Evolutionary conservation across 495 filamentous ascomycete genomes (phyloP).

Genomic region (Neohortaea acidophila): DNA sequence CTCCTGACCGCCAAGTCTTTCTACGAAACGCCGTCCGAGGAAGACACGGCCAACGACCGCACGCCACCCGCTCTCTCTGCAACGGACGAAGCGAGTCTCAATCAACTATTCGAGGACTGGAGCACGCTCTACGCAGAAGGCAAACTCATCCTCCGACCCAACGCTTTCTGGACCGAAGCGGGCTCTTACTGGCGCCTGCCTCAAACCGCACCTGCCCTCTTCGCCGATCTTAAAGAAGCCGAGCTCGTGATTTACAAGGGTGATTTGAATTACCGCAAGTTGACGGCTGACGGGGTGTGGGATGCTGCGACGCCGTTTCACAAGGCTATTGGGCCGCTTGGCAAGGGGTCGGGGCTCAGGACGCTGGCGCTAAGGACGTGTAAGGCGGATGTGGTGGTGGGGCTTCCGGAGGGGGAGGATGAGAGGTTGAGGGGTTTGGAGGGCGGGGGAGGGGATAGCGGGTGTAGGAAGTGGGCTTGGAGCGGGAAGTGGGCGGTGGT

Average conservation of each 20-base stretch:
- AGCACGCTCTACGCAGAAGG: constrained; percentile 63
- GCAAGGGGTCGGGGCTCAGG: constrained; percentile 63
- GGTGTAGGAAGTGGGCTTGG: constrained; percentile 87
- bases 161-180: constrained; percentile 76
- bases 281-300: constrained; percentile 84
- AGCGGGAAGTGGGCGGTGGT: constrained; percentile 93
- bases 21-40: constrained; percentile 52
- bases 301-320: constrained; percentile 74
- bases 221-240: constrained; percentile 62
- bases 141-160: constrained; percentile 61
- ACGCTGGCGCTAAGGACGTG: constrained; percentile 78
- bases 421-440: constrained; percentile 56
- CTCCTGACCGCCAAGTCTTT: constrained; percentile 61
- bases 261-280: constrained; percentile 87
- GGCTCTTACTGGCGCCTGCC: constrained; percentile 81
- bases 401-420: constrained; percentile 62
- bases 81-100: constrained; percentile 48
- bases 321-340: constrained; percentile 74
- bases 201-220: constrained; percentile 44
- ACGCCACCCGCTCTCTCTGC: constrained; percentile 45
- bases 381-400: constrained; percentile 92
- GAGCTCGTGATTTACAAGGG: constrained; percentile 96
- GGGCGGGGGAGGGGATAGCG: constrained; percentile 50
- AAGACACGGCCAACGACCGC: constrained; percentile 40
- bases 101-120: constrained; percentile 72